Evolutionary conservation across 306 rosid species (phyloP), one percentile per base, ranked within the genome.

Genomic region (Prosopis cineraria): DNA sequence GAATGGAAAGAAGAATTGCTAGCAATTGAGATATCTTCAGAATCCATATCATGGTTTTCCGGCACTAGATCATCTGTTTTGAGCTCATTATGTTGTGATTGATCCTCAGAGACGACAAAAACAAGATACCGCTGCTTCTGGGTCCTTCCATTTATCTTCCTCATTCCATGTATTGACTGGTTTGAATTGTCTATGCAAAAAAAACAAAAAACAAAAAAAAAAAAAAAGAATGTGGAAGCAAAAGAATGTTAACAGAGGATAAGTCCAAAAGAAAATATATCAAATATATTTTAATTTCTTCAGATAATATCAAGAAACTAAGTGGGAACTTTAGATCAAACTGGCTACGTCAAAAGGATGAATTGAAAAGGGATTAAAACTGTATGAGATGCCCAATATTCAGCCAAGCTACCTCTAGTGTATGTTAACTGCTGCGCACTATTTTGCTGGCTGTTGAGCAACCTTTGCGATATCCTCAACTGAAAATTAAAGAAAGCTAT

Each of bases 51-150:
- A 25, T 29, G 24, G 60, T 68, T 78, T 81, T 88, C 97, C 73
- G 78, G 91, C 72, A 80, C 89, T 55, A 60, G 65, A 75, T 70
- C 80, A 62, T 80, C 86, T 75, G 68, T 52, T 82, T 85, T 39
- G 2, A 88, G 68, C 76, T 88, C 97, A 68, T 17, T 64, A 77
- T 62, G 10, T 52, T 80, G 88, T 48, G 97, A 76, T 62, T 77
- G 95, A 73, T 87, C 90, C 73, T 91, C 93, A 72, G 91, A 91
- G 85, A 87, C 87, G 80, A 93, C 96, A 76, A 83, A 87, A 78
- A 85, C 73, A 79, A 74, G 76, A 73, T 52, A 80, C 31, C 68
- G 84, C 79, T 83, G 85, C 70, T 83, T 85, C 36, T 64, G 88
- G 76, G 82, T 78, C 78, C 83, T 84, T 78, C 81, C 78, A 55